These are phyloP conservation scores for Kurtzmaniella natalensis DNA, from an alignment of 1,139 yeast genomes.

Conservation along the genomic window DNA sequence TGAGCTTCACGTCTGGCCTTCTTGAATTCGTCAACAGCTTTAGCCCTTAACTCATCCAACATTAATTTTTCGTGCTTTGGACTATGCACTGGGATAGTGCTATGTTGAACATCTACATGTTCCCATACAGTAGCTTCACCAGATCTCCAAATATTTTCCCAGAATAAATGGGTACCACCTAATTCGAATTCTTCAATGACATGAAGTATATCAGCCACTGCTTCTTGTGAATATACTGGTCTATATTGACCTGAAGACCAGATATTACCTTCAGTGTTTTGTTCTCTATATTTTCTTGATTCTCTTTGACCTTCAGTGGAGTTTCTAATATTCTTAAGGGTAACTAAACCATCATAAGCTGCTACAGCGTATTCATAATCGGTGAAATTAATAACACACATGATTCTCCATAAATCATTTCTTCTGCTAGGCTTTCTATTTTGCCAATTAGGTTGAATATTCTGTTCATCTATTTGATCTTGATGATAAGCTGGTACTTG, in stretches of 20 bases:
- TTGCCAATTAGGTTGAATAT: constrained; percentile 82
- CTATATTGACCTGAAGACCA: constrained; percentile 87
- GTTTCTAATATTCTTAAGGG: constrained; percentile 72
- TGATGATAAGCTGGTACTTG: constrained; percentile 73
- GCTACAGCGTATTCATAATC: constrained; percentile 64
- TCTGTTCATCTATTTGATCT: constrained; percentile 69
- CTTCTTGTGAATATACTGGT: constrained; percentile 88
- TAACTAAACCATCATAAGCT: constrained; percentile 70
- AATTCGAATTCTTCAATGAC: constrained; percentile 61
- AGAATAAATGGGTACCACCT: constrained; percentile 49
- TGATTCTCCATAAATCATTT: constrained; percentile 84
- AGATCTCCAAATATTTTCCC: constrained; percentile 87
- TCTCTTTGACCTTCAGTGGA: constrained; percentile 45
- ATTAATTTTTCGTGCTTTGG: constrained; percentile 64
- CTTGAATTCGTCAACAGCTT: constrained; percentile 35
- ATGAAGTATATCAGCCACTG: constrained; percentile 80
- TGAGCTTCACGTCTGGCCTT: too few relatives aligned
- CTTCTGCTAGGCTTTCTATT: constrained; percentile 77
- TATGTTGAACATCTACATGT: constrained; percentile 51
- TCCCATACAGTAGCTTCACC: constrained; percentile 74
- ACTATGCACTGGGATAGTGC: constrained; percentile 52
- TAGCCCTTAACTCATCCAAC: constrained; percentile 52
- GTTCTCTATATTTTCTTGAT: constrained; percentile 66
- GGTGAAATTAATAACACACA: constrained; percentile 78
- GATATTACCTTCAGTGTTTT: constrained; percentile 71